Evolutionary conservation across 371 early-diverging fungal species (phyloP), one percentile per base, ranked within the genome.

Genomic region (Rhizopus microsporus): DNA sequence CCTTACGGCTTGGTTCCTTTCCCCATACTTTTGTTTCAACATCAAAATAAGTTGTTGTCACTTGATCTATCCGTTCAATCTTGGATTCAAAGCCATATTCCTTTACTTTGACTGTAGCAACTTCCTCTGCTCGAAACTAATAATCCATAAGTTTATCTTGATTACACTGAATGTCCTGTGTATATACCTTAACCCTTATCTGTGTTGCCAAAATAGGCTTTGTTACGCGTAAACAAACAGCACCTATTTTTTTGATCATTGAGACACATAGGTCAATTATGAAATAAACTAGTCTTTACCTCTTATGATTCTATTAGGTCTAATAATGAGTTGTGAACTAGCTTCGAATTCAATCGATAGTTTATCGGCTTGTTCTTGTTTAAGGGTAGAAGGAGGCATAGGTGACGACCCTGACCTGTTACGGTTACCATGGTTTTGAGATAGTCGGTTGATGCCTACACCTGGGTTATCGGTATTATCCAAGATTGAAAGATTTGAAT

Each of bases 111-210:
- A 57, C 74, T 16, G 62, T 69, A 4, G 74, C 70, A 16, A 49
- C 46, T 42, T 73, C 74, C 35, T 73, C 74, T 17, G 68, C 74
- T 12, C 70, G 62, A 55, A 73, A 73, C 72, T 70, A 32, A 29
- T 23, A 43, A 50, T 6, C 10, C 7, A 55, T 40, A 32, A 47
- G 1, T 37, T n/a, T 42, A 34, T 44, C 16, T 8, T 40, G 34
- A 34, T 44, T 9, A 42, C 13, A 12, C 1, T 31, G 15, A 23
- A 7, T 54, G 9, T 31, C 31, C 10, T n/a, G 17, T 8, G 34
- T 13, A 30, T n/a, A 29, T 68, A 71, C 71, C 61, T 65, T 67
- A 23, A 73, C 54, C 15, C 65, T 47, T 30, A 73, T 69, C 12
- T 59, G 64, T 52, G 60, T 69, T 42, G 69, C 70, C 39, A 65